Evolutionary conservation across 768 basidiomycete species (phyloP).

Genomic region (Termitomyces sp.): DNA sequence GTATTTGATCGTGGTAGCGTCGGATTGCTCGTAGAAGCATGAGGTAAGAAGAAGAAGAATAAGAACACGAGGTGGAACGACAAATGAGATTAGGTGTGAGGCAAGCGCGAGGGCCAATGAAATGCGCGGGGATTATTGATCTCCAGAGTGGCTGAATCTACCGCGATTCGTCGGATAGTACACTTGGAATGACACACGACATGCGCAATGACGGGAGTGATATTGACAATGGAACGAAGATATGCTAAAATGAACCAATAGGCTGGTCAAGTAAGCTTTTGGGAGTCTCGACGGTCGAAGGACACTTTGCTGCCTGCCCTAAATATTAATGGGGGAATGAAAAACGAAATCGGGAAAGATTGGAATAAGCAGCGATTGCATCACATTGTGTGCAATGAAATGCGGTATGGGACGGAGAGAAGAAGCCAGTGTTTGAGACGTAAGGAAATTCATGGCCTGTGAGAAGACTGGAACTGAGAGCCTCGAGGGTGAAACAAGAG

Average conservation of each 20-base stretch:
- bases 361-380: neutral
- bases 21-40: neutral
- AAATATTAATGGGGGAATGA: neutral
- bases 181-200: neutral
- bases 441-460: neutral
- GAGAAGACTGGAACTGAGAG: neutral
- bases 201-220: neutral
- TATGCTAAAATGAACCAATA: neutral
- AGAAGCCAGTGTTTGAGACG: neutral
- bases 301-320: neutral
- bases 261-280: constrained; percentile 4
- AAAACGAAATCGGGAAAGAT: neutral
- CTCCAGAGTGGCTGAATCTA: neutral
- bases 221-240: neutral
- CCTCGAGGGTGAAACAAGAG: neutral
- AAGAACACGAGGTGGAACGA: neutral
- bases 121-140: neutral
- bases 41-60: neutral
- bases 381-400: neutral
- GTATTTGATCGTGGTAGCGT: neutral
- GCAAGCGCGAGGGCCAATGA: too few species aligned
- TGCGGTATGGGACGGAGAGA: neutral
- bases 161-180: constrained; percentile 2
- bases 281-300: neutral
- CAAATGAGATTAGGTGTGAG: neutral